Evolutionary conservation across 1,139 yeast species (phyloP).

Genomic region (Zygosaccharomyces sapae): DNA sequence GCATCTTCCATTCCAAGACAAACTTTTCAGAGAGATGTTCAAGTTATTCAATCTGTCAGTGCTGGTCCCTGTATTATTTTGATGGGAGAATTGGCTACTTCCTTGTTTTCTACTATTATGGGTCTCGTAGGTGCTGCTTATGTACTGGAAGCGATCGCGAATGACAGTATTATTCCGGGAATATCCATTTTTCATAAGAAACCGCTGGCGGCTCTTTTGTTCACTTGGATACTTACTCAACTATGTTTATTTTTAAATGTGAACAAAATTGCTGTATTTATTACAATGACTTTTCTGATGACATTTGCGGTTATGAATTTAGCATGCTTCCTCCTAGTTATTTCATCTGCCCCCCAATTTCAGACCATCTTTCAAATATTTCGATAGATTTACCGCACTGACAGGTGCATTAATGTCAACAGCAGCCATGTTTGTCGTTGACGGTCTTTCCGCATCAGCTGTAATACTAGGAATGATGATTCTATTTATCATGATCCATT

Average conservation of each 20-base stretch:
- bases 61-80: conserved; percentile 63
- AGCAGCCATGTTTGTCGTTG: conserved; percentile 89
- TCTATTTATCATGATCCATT: conserved; percentile 75
- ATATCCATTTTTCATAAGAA: conserved; percentile 56
- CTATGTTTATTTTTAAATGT: conserved; percentile 81
- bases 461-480: conserved; percentile 63
- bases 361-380: conserved; percentile 87
- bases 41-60: conserved; percentile 77
- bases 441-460: conserved; percentile 78
- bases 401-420: conserved; percentile 67
- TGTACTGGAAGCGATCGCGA: conserved; percentile 82
- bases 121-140: conserved; percentile 95
- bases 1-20: conserved; percentile 78
- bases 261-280: conserved; percentile 88
- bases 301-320: conserved; percentile 89
- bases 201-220: conserved; percentile 60
- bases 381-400: conserved; percentile 76
- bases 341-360: conserved; percentile 96
- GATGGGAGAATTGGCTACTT: conserved; percentile 86
- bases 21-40: conserved; percentile 69
- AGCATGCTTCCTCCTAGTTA: conserved; percentile 81
- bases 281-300: conserved; percentile 95
- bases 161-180: conserved; percentile 81
- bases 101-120: conserved; percentile 86
- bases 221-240: conserved; percentile 82